phyloP scores from a whole-genome alignment of 306 rosid genomes.

The Calophaca sinica region DNA sequence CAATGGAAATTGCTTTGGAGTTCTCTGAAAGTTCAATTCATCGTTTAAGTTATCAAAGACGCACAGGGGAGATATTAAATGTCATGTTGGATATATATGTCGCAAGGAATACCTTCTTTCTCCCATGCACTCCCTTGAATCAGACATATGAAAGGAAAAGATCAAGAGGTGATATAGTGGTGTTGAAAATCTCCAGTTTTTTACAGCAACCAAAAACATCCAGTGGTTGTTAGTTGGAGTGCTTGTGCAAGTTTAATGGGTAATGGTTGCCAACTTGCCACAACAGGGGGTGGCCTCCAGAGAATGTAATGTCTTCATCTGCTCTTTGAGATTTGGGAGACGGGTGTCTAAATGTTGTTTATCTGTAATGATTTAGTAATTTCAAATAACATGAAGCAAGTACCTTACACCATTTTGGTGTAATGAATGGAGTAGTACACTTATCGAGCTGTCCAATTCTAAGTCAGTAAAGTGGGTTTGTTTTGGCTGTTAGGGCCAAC shows the following conservation, averaged over 20 bases:
- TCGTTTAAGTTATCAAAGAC: not conserved
- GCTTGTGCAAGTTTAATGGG: too few relatives aligned
- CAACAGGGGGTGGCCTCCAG: not conserved
- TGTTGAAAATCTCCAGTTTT: not conserved
- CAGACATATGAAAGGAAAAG: not conserved
- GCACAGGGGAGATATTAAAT: not conserved
- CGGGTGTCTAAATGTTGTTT: slow-evolving; percentile 12
- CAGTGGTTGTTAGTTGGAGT: too few relatives aligned
- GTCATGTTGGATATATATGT: not conserved
- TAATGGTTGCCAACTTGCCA: too few relatives aligned
- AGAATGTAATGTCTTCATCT: slow-evolving; percentile 1
- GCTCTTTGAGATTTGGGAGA: not conserved
- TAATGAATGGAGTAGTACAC: not conserved
- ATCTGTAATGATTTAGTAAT: not conserved
- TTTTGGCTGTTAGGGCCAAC: slow-evolving; percentile 2
- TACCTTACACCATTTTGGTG: not conserved
- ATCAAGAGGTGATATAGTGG: not conserved
- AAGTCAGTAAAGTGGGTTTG: not conserved
- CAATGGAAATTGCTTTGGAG: too few relatives aligned
- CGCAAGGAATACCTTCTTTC: not conserved
- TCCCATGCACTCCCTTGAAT: not conserved
- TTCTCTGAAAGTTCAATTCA: too few relatives aligned
- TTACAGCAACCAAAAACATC: not conserved
- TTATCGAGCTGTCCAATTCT: slow-evolving; percentile 26
- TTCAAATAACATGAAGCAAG: not conserved